Evolutionary conservation across 345 rosid species (phyloP).

Genomic region (Alliaria petiolata): DNA sequence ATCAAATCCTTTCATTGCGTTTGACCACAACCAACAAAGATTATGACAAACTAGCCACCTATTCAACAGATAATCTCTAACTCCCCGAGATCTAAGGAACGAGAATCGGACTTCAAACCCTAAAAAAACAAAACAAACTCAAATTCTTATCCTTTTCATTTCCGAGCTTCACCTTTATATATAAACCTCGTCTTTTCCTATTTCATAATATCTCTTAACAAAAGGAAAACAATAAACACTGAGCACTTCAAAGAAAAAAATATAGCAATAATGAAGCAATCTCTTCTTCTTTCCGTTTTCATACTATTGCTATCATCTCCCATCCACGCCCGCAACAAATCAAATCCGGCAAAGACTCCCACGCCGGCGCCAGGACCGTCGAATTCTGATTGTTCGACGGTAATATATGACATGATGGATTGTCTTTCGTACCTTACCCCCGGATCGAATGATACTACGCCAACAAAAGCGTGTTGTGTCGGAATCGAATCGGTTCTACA

Average conservation of each 20-base stretch:
- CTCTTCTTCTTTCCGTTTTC: slow-evolving; percentile 5
- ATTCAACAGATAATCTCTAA: background rate
- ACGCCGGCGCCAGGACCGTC: slow-evolving; percentile 26
- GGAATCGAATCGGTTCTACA: slow-evolving; percentile 35
- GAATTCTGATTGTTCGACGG: slow-evolving; percentile 23
- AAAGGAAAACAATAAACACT: background rate
- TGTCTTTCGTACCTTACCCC: slow-evolving; percentile 38
- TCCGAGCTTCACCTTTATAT: background rate
- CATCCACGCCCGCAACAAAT: slow-evolving; percentile 14
- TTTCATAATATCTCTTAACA: background rate
- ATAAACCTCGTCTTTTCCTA: background rate
- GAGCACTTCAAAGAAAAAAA: background rate
- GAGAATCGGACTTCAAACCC: slow-evolving; percentile 11
- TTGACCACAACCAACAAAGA: background rate
- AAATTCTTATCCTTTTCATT: background rate
- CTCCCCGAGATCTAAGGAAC: background rate
- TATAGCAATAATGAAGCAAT: slow-evolving; percentile 18
- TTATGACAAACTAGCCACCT: background rate
- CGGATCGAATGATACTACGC: slow-evolving; percentile 13
- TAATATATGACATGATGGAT: slow-evolving; percentile 38
- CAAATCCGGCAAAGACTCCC: background rate
- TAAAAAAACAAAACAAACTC: background rate
- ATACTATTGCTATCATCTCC: slow-evolving; percentile 16
- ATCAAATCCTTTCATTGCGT: background rate
- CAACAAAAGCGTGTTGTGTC: slow-evolving; percentile 34